Percentiles rank a stretch among this genome's conserved stretches.
These are phyloP conservation scores for Candida odintsovae DNA, from an alignment of 805 yeast genomes.

Conservation along the genomic window DNA sequence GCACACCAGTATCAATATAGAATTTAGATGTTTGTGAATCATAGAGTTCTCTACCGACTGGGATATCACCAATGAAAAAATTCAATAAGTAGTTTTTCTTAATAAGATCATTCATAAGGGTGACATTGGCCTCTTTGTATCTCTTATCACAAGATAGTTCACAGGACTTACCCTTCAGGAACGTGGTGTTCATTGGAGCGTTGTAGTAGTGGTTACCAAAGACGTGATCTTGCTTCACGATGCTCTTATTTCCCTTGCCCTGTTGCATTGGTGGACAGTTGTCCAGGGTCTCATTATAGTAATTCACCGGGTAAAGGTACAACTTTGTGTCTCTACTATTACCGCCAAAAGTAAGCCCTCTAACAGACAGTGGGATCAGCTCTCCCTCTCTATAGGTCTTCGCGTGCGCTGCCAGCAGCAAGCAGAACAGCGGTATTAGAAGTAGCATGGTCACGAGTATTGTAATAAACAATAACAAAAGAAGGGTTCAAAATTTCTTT, in stretches of 20 bases:
- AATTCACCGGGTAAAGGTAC: conserved; percentile 22
- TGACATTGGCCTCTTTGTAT: conserved; percentile 19
- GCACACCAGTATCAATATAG: conserved; percentile 24
- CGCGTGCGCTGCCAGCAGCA: not conserved
- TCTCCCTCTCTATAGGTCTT: conserved; percentile 14
- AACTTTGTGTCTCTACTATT: conserved; percentile 18
- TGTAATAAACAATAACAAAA: no score
- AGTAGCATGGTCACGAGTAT: not conserved
- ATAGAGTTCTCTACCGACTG: conserved; percentile 25
- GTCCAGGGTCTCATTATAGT: conserved; percentile 19
- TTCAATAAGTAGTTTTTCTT: conserved; percentile 25
- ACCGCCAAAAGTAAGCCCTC: conserved; percentile 23
- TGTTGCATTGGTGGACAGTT: conserved; percentile 15
- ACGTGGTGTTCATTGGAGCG: conserved; percentile 20
- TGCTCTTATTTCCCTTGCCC: not conserved
- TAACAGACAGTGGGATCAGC: conserved; percentile 15
- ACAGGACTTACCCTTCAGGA: conserved; percentile 11
- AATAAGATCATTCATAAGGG: conserved; percentile 23
- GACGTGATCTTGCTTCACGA: conserved; percentile 8
- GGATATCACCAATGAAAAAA: conserved; percentile 26
- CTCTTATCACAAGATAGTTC: conserved; percentile 13
- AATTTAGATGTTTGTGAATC: conserved; percentile 23
- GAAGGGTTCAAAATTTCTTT: no score
- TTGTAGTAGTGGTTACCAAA: conserved; percentile 13
- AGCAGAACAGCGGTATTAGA: not conserved